phyloP scores from a whole-genome alignment of 2,329 filamentous ascomycete genomes.

The Knoxdaviesia proteae region DNA sequence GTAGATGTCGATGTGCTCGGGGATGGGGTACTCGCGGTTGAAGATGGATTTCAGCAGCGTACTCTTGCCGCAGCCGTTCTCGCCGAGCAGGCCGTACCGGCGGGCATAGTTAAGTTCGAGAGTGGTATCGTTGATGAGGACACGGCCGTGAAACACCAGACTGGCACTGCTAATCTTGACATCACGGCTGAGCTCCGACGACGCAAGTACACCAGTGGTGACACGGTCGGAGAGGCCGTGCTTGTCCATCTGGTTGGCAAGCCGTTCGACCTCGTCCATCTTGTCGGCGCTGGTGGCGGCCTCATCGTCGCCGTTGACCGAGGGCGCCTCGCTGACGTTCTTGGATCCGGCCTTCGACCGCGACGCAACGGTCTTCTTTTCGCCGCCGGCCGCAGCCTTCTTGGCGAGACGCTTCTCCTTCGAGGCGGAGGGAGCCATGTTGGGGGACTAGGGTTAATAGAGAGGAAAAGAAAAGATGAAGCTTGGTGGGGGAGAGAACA shows the following conservation, averaged over 20 bases:
- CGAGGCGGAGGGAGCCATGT: constrained; percentile 42
- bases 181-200: constrained; percentile 67
- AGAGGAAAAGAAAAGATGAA: no score
- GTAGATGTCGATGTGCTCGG: constrained; percentile 94
- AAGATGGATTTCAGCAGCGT: constrained; percentile 93
- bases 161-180: constrained; percentile 91
- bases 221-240: constrained; percentile 92
- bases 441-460: constrained; percentile 10
- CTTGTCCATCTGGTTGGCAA: constrained; percentile 86
- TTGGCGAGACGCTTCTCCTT: constrained; percentile 55
- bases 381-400: constrained; percentile 52
- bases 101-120: constrained; percentile 85
- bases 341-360: constrained; percentile 47
- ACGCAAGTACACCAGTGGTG: constrained; percentile 89
- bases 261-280: constrained; percentile 63
- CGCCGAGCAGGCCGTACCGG: constrained; percentile 83
- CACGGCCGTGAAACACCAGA: constrained; percentile 92
- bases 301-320: constrained; percentile 51
- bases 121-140: constrained; percentile 82
- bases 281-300: constrained; percentile 53
- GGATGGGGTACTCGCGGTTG: constrained; percentile 84
- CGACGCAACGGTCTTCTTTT: constrained; percentile 57
- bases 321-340: constrained; percentile 29
- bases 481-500: no score
- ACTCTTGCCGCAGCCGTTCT: constrained; percentile 98